Conservation (phyloP, 257 asterid species). For the Prunella vulgaris region DNA sequence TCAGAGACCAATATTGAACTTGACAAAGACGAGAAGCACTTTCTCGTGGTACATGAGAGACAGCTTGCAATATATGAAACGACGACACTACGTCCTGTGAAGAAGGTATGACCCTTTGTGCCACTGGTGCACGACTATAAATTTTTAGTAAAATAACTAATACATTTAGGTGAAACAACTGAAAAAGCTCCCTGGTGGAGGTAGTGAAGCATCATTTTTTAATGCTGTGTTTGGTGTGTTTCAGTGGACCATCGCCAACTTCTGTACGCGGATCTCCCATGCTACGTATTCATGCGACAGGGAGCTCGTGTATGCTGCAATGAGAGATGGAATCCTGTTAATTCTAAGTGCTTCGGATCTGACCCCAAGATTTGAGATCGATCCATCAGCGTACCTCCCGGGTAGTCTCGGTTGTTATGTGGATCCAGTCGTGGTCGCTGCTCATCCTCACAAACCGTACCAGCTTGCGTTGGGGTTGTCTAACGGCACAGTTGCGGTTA, state of each 20-base stretch:
- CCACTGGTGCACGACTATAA: not conserved
- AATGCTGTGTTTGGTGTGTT: not conserved
- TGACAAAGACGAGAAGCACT: conserved; percentile 49
- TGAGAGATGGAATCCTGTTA: conserved; percentile 58
- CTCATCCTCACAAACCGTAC: conserved; percentile 59
- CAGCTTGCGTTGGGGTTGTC: conserved; percentile 70
- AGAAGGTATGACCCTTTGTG: conserved; percentile 39
- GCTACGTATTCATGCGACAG: conserved; percentile 63
- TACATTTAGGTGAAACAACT: not conserved
- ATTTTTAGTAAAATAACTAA: not conserved
- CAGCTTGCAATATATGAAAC: conserved; percentile 72
- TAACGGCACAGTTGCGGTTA: conserved; percentile 49
- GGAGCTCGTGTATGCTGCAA: conserved; percentile 46
- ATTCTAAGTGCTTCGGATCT: conserved; percentile 55
- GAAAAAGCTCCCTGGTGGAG: not conserved
- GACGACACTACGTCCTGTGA: conserved; percentile 45
- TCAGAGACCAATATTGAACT: conserved; percentile 55
- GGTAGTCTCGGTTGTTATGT: conserved; percentile 30
- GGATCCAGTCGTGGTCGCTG: conserved; percentile 53
- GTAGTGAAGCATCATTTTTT: no score
- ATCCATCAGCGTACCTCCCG: conserved; percentile 62
- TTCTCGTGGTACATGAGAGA: conserved; percentile 72
- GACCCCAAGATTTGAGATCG: conserved; percentile 58
- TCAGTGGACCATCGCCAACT: conserved; percentile 71
- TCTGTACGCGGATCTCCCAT: conserved; percentile 51